A percentile compares a stretch with the other conserved stretches of the same genome.
These are phyloP conservation scores for Moricandia arvensis DNA, from an alignment of 345 rosid species.

Conservation along the genomic window DNA sequence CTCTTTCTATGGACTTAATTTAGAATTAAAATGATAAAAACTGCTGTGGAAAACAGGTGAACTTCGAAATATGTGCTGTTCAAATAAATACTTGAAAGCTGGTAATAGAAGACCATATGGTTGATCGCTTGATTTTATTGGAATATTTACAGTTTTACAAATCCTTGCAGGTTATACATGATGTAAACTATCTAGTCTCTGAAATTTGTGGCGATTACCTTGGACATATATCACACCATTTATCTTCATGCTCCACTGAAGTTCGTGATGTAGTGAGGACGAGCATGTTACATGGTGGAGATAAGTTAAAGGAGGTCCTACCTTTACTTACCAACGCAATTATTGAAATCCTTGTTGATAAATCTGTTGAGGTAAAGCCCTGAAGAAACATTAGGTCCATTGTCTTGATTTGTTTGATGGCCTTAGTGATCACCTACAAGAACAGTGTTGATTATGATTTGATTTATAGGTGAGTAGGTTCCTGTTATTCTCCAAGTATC, in stretches of 20 bases:
- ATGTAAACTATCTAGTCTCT: constrained; percentile 57
- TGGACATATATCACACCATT: constrained; percentile 52
- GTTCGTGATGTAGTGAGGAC: constrained; percentile 63
- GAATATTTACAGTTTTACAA: constrained; percentile 23
- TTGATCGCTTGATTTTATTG: neutral
- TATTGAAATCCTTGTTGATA: constrained; percentile 66
- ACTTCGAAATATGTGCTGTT: neutral
- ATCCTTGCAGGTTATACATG: constrained; percentile 83
- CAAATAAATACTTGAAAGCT: neutral
- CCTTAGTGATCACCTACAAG: neutral
- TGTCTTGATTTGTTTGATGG: neutral
- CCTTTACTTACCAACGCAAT: constrained; percentile 57
- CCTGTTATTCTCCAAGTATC: neutral
- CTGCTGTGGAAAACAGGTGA: neutral
- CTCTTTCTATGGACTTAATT: neutral
- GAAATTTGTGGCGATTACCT: constrained; percentile 70
- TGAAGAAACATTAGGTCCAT: constrained; percentile 1
- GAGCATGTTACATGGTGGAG: constrained; percentile 73
- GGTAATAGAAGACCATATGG: neutral
- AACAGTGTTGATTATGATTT: neutral
- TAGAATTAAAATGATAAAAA: neutral
- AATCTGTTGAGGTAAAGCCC: constrained; percentile 79
- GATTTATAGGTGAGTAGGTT: constrained; percentile 12
- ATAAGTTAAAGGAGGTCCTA: constrained; percentile 51
- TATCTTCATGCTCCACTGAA: constrained; percentile 70